A percentile compares a stretch with the other conserved stretches of the same genome.
Evolutionary conservation across 495 filamentous ascomycete genomes (phyloP).

Genomic region (Neurospora sp.): DNA sequence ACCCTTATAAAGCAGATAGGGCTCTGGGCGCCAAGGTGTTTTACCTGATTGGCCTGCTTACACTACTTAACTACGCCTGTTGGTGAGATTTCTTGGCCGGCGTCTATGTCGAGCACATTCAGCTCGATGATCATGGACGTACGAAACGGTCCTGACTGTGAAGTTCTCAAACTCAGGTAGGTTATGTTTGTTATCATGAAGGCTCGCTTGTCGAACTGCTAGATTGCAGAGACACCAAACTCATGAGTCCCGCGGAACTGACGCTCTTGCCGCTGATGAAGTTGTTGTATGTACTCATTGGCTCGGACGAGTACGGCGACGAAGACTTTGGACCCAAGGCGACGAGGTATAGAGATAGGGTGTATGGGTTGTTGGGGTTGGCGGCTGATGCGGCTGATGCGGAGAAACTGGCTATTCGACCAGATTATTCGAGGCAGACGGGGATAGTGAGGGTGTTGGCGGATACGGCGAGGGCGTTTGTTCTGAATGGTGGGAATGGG

Average conservation of each 20-base stretch:
- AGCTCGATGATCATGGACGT: not conserved
- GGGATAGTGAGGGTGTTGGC: not conserved
- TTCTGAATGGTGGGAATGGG: not conserved
- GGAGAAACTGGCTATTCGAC: constrained; percentile 1
- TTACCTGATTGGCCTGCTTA: not conserved
- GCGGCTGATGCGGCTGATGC: constrained; percentile 7
- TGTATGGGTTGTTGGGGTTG: constrained; percentile 5
- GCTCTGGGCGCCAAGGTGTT: not conserved
- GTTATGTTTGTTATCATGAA: not conserved
- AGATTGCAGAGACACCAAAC: not conserved
- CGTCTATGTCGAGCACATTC: not conserved
- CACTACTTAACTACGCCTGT: not conserved
- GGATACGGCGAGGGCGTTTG: constrained; percentile 5
- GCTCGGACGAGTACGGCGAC: not conserved
- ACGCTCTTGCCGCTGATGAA: not conserved
- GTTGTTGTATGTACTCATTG: not conserved
- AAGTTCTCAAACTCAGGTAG: not conserved
- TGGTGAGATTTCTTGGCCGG: not conserved
- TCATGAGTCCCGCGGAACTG: not conserved
- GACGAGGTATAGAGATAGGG: constrained; percentile 1
- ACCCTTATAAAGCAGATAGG: not conserved
- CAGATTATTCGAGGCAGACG: constrained; percentile 1
- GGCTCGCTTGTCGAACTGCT: too few relatives aligned
- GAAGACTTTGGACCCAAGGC: too few relatives aligned
- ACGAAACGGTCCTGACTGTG: not conserved